These are phyloP conservation scores for Diophrys appendiculata DNA, from an alignment of 73 alveolate genomes.

Conservation along the genomic window DNA sequence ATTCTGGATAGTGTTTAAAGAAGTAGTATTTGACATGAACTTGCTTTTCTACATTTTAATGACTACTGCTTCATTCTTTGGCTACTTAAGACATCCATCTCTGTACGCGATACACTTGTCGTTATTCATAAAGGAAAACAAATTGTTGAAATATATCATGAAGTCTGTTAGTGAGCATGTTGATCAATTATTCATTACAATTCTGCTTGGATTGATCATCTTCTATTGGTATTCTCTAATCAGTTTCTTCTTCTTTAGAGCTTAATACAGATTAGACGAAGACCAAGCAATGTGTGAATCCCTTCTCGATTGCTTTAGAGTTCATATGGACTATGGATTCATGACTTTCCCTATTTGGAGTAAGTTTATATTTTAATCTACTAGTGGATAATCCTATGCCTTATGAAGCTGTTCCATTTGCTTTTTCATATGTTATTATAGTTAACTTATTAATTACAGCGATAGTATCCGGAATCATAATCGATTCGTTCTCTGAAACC, in stretches of 20 bases:
- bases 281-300: not conserved
- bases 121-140: constrained; percentile 9
- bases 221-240: not conserved
- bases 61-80: not conserved
- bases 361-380: too few relatives aligned
- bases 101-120: not conserved
- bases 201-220: constrained; percentile 4
- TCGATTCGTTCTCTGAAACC: too few relatives aligned
- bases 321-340: constrained; percentile 5
- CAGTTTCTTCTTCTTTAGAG: not conserved
- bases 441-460: too few relatives aligned
- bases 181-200: not conserved
- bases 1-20: not conserved
- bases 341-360: constrained; percentile 10
- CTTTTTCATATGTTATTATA: not conserved
- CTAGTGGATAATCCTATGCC: not conserved
- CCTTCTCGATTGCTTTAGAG: constrained; percentile 10
- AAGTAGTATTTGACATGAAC: not conserved
- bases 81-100: not conserved
- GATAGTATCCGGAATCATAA: too few relatives aligned
- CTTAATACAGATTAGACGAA: constrained; percentile 3
- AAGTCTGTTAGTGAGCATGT: not conserved
- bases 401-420: not conserved
- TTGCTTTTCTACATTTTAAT: not conserved
- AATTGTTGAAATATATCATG: not conserved